Base-by-base conservation (phyloP, 1,284 basidiomycete species). In the Cutaneotrichosporon sp. region DNA sequence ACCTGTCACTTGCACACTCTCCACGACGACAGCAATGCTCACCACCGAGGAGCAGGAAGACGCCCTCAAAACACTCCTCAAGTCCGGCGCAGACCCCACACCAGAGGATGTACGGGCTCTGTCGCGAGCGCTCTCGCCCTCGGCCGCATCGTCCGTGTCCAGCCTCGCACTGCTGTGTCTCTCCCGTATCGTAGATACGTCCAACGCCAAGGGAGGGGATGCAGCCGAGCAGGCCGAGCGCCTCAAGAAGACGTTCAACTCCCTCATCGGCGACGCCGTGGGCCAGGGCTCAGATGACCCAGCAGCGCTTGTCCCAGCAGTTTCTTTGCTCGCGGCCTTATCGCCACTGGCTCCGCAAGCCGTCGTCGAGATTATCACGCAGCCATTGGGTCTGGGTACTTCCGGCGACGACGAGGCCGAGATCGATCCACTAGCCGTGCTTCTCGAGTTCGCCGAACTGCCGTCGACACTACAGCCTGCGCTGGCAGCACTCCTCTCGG, bases 401-500 rank as follows among this genome's bases (percentile, higher is more conserved):
- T 49, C 62, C 8, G 38, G 37, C 8, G 36, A 44, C 3, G 37
- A 35, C 4, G 46, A 37, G 15, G 35, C 41, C 8, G 46, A 52
- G 10, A 57, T 66, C 17, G 60, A 67, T 47, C 51, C 64, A 0
- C 55, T 72, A 3, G 64, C 49, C 3, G 41, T 71, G 9, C 56
- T 72, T 4, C 62, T 74, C n/a, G 72, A 74, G 52, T 49, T 65
- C 26, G 65, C 67, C 3, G 72, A 74, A 48, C 63, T 74, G 1
- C 63, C 68, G 0, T 67, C 65, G 5, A 49, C 60, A 1, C 58
- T 74, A 2, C 70, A 72, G 43, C 57, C 62, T 26, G 80, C 81
- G 7, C 77, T 88, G 22, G 85, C 85, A 0, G 84, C 83, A 52
- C 77, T 92, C 4, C 76, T 90, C 17, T 80, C 83, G 7, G 85